phyloP scores from a whole-genome alignment of 495 filamentous ascomycete species.

The Podospora pseudopauciseta region DNA sequence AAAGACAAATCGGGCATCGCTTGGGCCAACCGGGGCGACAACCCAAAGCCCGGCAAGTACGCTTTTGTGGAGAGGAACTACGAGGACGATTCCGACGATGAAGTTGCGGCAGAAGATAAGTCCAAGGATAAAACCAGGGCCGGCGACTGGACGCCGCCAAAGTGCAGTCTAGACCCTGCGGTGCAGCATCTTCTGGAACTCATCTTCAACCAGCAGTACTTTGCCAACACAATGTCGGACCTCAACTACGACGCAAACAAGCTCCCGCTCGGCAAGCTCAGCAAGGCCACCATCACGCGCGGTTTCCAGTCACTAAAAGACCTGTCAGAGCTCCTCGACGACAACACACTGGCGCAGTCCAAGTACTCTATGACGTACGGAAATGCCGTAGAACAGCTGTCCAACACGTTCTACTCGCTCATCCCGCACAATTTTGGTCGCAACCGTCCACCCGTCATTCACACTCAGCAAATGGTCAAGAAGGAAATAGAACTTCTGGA shows the following conservation, averaged over 20 bases:
- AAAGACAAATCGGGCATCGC: conserved; percentile 67
- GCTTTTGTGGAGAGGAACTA: conserved; percentile 71
- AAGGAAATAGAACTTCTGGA: conserved; percentile 74
- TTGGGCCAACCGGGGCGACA: conserved; percentile 60
- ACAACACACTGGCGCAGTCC: conserved; percentile 39
- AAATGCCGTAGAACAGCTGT: conserved; percentile 54
- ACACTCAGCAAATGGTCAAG: conserved; percentile 53
- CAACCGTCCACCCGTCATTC: conserved; percentile 63
- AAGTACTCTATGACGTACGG: conserved; percentile 41
- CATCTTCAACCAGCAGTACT: conserved; percentile 75
- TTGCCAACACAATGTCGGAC: conserved; percentile 59
- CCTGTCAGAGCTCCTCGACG: conserved; percentile 59
- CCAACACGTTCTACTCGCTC: conserved; percentile 72
- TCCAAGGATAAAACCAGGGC: conserved; percentile 35
- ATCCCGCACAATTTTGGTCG: conserved; percentile 83
- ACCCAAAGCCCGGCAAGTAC: conserved; percentile 65
- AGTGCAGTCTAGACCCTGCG: conserved; percentile 55
- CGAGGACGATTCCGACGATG: conserved; percentile 60
- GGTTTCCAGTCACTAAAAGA: conserved; percentile 75
- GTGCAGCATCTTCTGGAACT: conserved; percentile 68
- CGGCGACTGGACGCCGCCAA: conserved; percentile 31
- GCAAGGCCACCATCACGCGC: conserved; percentile 64
- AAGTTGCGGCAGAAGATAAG: conserved; percentile 47
- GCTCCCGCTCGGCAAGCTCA: conserved; percentile 78
- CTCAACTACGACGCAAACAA: conserved; percentile 76